Conservation (phyloP, 208 protist genomes). For the Wallacemonas sp. region DNA sequence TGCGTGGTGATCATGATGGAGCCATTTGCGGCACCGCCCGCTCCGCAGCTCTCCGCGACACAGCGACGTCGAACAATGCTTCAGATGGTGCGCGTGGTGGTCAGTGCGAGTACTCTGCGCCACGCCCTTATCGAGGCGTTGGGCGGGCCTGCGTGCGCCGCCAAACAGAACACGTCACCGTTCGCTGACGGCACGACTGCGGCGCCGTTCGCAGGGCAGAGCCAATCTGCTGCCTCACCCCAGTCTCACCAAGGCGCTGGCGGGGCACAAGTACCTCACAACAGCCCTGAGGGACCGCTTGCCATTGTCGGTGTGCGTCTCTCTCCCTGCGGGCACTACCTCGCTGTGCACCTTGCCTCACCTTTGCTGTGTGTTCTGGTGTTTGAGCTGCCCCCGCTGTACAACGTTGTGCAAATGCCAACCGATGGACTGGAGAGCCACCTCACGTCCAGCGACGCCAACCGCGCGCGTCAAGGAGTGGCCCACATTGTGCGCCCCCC, state of each 20-base stretch:
- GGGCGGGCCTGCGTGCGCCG: no score
- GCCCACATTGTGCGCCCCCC: not conserved
- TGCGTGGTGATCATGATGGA: conserved; percentile 23
- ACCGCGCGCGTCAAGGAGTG: not conserved
- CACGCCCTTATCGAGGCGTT: not conserved
- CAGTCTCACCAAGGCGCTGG: no score
- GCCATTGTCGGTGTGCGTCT: not conserved
- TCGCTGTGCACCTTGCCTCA: conserved; percentile 2
- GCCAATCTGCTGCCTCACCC: no score
- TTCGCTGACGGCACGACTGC: no score
- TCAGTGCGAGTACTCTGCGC: conserved; percentile 6
- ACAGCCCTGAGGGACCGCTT: not conserved
- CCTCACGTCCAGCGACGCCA: not conserved
- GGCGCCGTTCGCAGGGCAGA: no score
- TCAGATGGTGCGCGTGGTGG: not conserved
- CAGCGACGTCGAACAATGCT: not conserved
- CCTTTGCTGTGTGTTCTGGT: conserved; percentile 10
- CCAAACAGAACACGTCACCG: no score
- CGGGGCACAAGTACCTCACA: not conserved
- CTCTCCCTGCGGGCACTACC: conserved; percentile 3
- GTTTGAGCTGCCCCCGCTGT: conserved; percentile 6
- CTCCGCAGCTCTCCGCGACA: not conserved
- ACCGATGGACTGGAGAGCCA: no score
- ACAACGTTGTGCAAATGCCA: no score
- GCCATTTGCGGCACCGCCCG: not conserved